Conservation (phyloP, 768 basidiomycete species). For the Mycena indigotica region DNA sequence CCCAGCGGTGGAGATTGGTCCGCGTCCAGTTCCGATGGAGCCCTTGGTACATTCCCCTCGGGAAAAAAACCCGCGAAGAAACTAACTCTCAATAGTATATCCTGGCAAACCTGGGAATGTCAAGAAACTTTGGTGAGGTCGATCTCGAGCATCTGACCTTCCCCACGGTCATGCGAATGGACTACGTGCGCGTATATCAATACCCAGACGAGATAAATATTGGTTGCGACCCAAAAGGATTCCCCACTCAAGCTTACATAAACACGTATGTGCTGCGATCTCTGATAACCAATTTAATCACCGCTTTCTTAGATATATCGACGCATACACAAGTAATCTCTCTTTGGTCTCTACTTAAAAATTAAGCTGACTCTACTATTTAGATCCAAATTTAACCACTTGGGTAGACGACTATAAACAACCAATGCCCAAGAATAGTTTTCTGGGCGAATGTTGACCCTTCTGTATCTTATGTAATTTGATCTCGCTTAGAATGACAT, state of each 20-base stretch:
- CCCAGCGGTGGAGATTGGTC: conserved; percentile 56
- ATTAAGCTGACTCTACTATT: background rate
- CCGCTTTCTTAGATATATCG: conserved; percentile 28
- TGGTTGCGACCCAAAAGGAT: conserved; percentile 69
- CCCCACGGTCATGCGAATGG: conserved; percentile 54
- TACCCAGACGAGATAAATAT: conserved; percentile 62
- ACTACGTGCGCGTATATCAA: conserved; percentile 77
- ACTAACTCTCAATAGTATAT: conserved; percentile 57
- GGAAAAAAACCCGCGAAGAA: background rate
- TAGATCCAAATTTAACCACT: conserved; percentile 56
- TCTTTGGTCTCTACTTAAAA: conserved; percentile 27
- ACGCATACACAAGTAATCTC: conserved; percentile 81
- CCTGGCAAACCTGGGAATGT: conserved; percentile 87
- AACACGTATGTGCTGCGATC: conserved; percentile 46
- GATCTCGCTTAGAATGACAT: too few species aligned
- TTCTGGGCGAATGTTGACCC: conserved; percentile 42
- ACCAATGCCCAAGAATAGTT: conserved; percentile 50
- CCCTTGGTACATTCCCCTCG: conserved; percentile 61
- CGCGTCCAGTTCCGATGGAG: conserved; percentile 76
- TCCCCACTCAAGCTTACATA: conserved; percentile 85
- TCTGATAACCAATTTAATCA: too few species aligned
- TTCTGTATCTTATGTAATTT: background rate
- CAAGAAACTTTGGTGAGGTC: conserved; percentile 56
- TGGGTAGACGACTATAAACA: conserved; percentile 46
- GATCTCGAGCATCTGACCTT: conserved; percentile 40